These are phyloP conservation scores for Boeremia lycopersici DNA, from an alignment of 2,329 filamentous ascomycete species.

Conservation along the genomic window DNA sequence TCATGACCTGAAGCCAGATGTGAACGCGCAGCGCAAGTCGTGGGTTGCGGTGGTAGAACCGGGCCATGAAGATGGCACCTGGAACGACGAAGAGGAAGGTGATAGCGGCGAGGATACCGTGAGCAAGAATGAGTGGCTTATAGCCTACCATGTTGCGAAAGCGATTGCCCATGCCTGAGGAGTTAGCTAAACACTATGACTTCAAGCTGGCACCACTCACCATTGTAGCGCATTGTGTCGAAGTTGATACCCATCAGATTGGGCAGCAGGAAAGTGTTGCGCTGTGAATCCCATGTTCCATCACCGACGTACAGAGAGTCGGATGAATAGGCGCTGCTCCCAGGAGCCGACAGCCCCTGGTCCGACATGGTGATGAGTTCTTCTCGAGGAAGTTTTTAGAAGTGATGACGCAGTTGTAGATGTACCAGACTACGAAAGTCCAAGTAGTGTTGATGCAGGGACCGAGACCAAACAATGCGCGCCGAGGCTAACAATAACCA, in stretches of 20 bases:
- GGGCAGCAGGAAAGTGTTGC: conserved; percentile 78
- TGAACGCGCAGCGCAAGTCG: conserved; percentile 71
- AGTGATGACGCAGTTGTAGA: conserved; percentile 15
- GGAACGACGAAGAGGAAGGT: conserved; percentile 78
- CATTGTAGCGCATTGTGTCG: conserved; percentile 84
- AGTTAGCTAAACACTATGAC: conserved; percentile 18
- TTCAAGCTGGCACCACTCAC: conserved; percentile 51
- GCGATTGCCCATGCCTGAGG: conserved; percentile 79
- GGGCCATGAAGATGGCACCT: conserved; percentile 72
- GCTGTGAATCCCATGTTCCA: conserved; percentile 80
- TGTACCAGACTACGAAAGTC: conserved; percentile 14
- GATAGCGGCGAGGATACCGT: conserved; percentile 73
- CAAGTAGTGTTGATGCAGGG: conserved; percentile 9
- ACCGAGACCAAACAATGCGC: conserved; percentile 17
- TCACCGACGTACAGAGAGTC: conserved; percentile 79
- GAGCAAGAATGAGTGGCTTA: conserved; percentile 70
- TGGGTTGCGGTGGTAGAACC: conserved; percentile 70
- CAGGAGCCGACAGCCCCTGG: conserved; percentile 66
- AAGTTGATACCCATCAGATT: conserved; percentile 79
- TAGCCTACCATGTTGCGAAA: conserved; percentile 74
- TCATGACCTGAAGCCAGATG: conserved; percentile 74
- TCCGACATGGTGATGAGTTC: conserved; percentile 31
- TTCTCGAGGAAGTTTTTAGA: neutral
- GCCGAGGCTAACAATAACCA: conserved; percentile 15
- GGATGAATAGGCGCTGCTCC: conserved; percentile 74